These are phyloP conservation scores for Tillandsia leiboldiana DNA, from an alignment of 176 grass and related monocot genomes.

Conservation along the genomic window DNA sequence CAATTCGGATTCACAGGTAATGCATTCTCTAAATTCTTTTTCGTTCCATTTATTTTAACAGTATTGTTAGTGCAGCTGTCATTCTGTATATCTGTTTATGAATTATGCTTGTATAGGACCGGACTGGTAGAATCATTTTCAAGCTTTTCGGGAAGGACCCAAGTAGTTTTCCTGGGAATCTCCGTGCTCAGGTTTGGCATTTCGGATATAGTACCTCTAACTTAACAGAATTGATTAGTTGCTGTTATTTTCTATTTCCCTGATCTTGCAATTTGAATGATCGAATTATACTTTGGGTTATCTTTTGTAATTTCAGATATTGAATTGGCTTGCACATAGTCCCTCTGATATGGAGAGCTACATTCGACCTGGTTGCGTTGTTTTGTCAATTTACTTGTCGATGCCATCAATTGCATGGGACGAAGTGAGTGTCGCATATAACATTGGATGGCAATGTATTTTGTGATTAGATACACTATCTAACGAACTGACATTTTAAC, in stretches of 20 bases:
- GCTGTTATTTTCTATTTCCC: not conserved
- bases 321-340: conserved; percentile 90
- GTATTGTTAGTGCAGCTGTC: not conserved
- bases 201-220: conserved; percentile 1
- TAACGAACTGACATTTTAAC: conserved; percentile 5
- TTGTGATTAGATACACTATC: not conserved
- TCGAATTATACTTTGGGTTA: not conserved
- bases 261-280: not conserved
- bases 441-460: not conserved
- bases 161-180: conserved; percentile 61
- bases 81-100: not conserved
- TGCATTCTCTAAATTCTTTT: not conserved
- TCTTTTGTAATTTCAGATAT: conserved; percentile 39
- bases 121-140: conserved; percentile 91
- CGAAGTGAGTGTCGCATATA: conserved; percentile 39
- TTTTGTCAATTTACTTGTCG: conserved; percentile 77
- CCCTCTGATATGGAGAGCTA: conserved; percentile 95
- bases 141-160: conserved; percentile 98
- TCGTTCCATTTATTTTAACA: not conserved
- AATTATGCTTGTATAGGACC: conserved; percentile 46
- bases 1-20: conserved; percentile 89
- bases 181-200: conserved; percentile 52
- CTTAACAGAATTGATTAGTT: not conserved
- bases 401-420: conserved; percentile 87
- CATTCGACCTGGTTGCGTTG: conserved; percentile 81